A percentile compares a stretch with the other conserved stretches of the same genome.
Conservation (phyloP, 2,329 filamentous ascomycete genomes). For the Aspergillus aculeatus region DNA sequence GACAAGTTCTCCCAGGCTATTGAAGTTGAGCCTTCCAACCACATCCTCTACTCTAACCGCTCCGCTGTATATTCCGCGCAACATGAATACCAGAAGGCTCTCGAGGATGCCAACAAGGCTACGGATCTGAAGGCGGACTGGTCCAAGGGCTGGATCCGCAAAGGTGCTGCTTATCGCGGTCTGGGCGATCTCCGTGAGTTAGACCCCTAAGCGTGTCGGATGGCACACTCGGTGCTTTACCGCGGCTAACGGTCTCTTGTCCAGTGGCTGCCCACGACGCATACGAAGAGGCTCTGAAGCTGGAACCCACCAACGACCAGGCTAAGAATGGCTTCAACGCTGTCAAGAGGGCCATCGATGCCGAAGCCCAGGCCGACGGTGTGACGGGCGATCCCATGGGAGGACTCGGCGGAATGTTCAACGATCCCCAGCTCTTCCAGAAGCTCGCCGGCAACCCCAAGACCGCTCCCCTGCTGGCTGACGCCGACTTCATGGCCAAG, state of each 20-base stretch:
- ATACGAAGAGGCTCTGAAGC: slow-evolving; percentile 90
- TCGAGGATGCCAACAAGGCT: slow-evolving; percentile 89
- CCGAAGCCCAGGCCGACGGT: slow-evolving; percentile 65
- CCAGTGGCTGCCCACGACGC: slow-evolving; percentile 79
- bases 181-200: slow-evolving; percentile 71
- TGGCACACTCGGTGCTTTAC: neutral
- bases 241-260: slow-evolving; percentile 16
- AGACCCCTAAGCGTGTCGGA: neutral
- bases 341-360: slow-evolving; percentile 84
- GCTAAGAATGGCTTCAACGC: slow-evolving; percentile 83
- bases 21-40: slow-evolving; percentile 79
- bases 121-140: slow-evolving; percentile 95
- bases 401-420: slow-evolving; percentile 90
- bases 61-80: slow-evolving; percentile 86
- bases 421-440: slow-evolving; percentile 81
- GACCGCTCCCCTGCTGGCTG: slow-evolving; percentile 76
- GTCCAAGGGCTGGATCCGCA: slow-evolving; percentile 94
- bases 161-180: slow-evolving; percentile 87
- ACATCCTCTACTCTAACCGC: slow-evolving; percentile 97
- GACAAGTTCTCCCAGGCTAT: slow-evolving; percentile 95
- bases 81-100: slow-evolving; percentile 78
- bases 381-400: slow-evolving; percentile 64
- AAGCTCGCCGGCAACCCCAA: slow-evolving; percentile 95
- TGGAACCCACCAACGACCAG: slow-evolving; percentile 87
- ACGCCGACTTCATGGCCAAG: slow-evolving; percentile 86